Evolutionary conservation across 805 yeast genomes (phyloP).

Genomic region (Cyberlindnera veronae): DNA sequence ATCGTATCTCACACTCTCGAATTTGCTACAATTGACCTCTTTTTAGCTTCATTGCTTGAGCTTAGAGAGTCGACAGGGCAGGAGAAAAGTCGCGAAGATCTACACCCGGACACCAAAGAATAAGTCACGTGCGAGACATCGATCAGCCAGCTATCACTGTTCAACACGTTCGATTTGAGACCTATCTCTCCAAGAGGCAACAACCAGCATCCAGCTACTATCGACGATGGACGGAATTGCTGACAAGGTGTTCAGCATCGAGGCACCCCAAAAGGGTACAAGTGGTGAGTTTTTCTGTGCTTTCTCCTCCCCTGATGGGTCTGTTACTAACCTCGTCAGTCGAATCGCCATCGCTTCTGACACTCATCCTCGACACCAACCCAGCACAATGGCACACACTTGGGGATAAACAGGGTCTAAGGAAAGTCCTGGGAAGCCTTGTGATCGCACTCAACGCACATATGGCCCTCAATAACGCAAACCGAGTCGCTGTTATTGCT

Average conservation of each 20-base stretch:
- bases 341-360: constrained; percentile 74
- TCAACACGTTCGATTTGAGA: too few species aligned
- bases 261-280: constrained; percentile 24
- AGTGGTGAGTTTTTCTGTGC: constrained; percentile 30
- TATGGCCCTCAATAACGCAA: constrained; percentile 76
- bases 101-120: too few species aligned
- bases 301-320: neutral
- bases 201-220: too few species aligned
- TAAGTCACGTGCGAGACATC: too few species aligned
- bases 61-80: too few species aligned
- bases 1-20: too few species aligned
- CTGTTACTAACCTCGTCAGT: constrained; percentile 31
- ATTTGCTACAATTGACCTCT: too few species aligned
- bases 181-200: too few species aligned
- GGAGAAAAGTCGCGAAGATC: too few species aligned
- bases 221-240: constrained; percentile 68
- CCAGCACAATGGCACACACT: constrained; percentile 48
- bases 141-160: too few species aligned
- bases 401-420: constrained; percentile 28
- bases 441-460: constrained; percentile 85
- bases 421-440: constrained; percentile 52
- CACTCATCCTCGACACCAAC: constrained; percentile 73
- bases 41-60: too few species aligned
- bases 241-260: constrained; percentile 46
- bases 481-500: constrained; percentile 77